phyloP scores from a whole-genome alignment of 495 filamentous ascomycete species.

The Penicillium canescens region DNA sequence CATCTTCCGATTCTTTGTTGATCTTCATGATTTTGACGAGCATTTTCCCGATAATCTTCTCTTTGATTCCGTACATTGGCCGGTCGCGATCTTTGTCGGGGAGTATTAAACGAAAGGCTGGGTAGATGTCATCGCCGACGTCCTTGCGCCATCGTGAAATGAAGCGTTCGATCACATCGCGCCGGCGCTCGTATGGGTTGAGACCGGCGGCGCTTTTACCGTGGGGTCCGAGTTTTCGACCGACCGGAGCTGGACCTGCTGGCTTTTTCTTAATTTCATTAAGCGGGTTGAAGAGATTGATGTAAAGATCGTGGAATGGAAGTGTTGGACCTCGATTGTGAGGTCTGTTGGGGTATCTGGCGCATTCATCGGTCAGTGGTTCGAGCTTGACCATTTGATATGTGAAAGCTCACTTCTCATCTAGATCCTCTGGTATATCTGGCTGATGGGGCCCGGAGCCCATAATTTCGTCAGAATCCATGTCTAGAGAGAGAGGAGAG shows the following conservation, averaged over 20 bases:
- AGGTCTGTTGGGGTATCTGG: conserved; percentile 81
- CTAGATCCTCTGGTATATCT: conserved; percentile 58
- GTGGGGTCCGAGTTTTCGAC: conserved; percentile 56
- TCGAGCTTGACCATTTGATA: background rate
- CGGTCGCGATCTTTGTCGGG: conserved; percentile 92
- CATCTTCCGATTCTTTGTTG: conserved; percentile 87
- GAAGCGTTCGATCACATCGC: conserved; percentile 86
- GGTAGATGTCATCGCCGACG: conserved; percentile 90
- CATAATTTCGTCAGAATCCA: conserved; percentile 51
- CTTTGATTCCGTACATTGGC: conserved; percentile 93
- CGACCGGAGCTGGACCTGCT: conserved; percentile 45
- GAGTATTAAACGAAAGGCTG: conserved; percentile 88
- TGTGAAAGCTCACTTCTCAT: conserved; percentile 56
- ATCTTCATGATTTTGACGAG: conserved; percentile 92
- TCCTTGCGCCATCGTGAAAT: conserved; percentile 85
- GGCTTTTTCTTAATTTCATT: conserved; percentile 80
- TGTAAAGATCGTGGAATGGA: conserved; percentile 79
- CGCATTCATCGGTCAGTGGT: conserved; percentile 22
- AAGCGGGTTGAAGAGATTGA: conserved; percentile 81
- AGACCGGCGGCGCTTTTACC: conserved; percentile 50
- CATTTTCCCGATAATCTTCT: conserved; percentile 84
- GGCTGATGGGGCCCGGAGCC: conserved; percentile 4
- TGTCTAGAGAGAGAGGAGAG: conserved; percentile 20
- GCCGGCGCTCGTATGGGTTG: conserved; percentile 78
- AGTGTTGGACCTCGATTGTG: conserved; percentile 75